A percentile compares a stretch with the other conserved stretches of the same genome.
Evolutionary conservation across 352 stramenopile genomes (phyloP).

Genomic region (Phytophthora litchii): DNA sequence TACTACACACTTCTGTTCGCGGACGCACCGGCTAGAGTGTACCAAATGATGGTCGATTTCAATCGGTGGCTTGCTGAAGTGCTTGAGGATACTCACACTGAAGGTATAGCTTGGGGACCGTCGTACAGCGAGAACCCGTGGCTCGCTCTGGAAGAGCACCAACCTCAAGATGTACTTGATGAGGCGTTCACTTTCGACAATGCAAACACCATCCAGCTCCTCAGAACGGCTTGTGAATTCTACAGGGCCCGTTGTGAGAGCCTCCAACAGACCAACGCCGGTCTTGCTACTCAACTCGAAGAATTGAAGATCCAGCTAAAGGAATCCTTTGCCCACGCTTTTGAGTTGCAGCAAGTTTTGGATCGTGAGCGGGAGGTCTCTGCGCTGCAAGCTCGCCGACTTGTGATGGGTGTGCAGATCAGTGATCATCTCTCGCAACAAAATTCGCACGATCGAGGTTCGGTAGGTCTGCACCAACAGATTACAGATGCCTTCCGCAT

Average conservation of each 20-base stretch:
- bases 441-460: not conserved
- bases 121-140: conserved; percentile 24
- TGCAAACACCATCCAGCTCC: conserved; percentile 23
- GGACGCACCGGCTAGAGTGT: conserved; percentile 12
- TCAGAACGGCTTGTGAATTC: conserved; percentile 33
- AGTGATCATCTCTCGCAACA: conserved; percentile 13
- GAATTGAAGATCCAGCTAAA: conserved; percentile 31
- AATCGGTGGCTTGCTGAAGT: conserved; percentile 40
- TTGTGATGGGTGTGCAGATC: conserved; percentile 11
- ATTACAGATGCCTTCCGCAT: conserved; percentile 14
- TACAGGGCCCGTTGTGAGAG: conserved; percentile 34
- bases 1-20: conserved; percentile 23
- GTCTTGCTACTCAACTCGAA: conserved; percentile 19
- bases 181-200: conserved; percentile 16
- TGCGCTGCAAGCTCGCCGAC: conserved; percentile 17
- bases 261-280: conserved; percentile 22
- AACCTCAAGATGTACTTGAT: conserved; percentile 13
- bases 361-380: conserved; percentile 24
- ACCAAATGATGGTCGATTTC: conserved; percentile 35
- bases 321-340: conserved; percentile 22
- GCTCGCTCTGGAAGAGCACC: conserved; percentile 26
- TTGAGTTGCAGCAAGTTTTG: conserved; percentile 25
- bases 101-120: conserved; percentile 26
- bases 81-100: conserved; percentile 22
- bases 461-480: conserved; percentile 12